phyloP scores from a whole-genome alignment of 106 monocot genomes.

The Dactylorhiza incarnata region DNA sequence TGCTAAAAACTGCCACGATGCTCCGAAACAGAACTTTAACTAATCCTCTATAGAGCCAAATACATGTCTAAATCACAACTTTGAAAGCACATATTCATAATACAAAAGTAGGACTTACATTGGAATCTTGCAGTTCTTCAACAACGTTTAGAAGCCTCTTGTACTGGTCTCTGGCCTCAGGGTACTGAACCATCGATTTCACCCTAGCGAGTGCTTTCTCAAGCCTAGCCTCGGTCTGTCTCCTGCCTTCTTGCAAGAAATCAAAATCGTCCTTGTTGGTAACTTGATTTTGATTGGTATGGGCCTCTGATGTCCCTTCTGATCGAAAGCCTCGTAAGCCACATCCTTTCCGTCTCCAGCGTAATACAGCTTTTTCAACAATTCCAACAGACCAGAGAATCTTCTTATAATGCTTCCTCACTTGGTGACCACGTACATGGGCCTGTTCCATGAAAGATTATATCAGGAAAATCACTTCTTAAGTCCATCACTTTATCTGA shows the following conservation, averaged over 20 bases:
- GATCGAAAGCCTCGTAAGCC: constrained; percentile 63
- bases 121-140: constrained; percentile 60
- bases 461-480: not conserved
- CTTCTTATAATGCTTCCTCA: constrained; percentile 68
- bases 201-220: constrained; percentile 92
- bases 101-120: constrained; percentile 34
- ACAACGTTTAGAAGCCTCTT: constrained; percentile 57
- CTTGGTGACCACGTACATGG: constrained; percentile 90
- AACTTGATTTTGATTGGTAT: constrained; percentile 19
- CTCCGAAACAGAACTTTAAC: not conserved
- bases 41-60: not conserved
- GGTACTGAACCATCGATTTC: constrained; percentile 96
- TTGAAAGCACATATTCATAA: not conserved
- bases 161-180: constrained; percentile 96
- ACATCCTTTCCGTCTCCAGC: constrained; percentile 84
- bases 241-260: constrained; percentile 73
- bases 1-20: no score
- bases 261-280: constrained; percentile 71
- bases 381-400: constrained; percentile 75
- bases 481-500: not conserved
- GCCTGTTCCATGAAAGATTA: constrained; percentile 32
- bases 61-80: not conserved
- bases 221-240: constrained; percentile 73
- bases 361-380: constrained; percentile 80
- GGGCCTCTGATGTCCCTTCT: constrained; percentile 37